Percentiles rank a stretch among this genome's conserved stretches.
phyloP scores from a whole-genome alignment of 2,329 filamentous ascomycete genomes.

The Paraphaeosphaeria minitans region DNA sequence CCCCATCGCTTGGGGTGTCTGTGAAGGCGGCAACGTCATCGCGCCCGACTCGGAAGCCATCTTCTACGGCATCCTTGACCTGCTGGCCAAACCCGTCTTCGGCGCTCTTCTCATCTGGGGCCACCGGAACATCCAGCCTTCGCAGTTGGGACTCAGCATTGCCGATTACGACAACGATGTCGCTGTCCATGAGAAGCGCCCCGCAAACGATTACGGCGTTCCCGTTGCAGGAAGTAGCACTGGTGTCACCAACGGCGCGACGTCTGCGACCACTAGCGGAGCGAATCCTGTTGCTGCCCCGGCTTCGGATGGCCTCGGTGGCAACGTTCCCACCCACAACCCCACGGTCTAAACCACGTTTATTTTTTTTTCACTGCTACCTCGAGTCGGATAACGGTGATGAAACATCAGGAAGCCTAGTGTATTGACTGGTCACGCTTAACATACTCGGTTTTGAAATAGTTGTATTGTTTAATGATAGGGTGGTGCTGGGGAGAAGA shows the following conservation, averaged over 20 bases:
- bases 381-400: neutral
- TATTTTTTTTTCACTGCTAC: neutral
- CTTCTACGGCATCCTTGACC: conserved; percentile 71
- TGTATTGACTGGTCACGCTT: neutral
- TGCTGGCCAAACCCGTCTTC: conserved; percentile 69
- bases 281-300: neutral
- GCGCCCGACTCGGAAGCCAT: conserved; percentile 69
- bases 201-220: conserved; percentile 10
- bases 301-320: neutral
- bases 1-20: conserved; percentile 65
- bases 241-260: neutral
- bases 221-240: neutral
- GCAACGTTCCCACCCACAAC: neutral
- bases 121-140: conserved; percentile 66
- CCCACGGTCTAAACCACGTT: neutral
- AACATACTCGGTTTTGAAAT: no score
- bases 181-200: conserved; percentile 24
- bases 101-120: conserved; percentile 65
- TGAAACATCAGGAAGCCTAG: neutral
- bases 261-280: neutral
- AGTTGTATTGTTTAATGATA: no score
- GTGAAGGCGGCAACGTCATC: conserved; percentile 69
- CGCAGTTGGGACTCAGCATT: conserved; percentile 60
- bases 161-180: conserved; percentile 53
- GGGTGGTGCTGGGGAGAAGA: no score